Evolutionary conservation across 441 rosid genomes (phyloP).

Genomic region (Pelargonium australe): DNA sequence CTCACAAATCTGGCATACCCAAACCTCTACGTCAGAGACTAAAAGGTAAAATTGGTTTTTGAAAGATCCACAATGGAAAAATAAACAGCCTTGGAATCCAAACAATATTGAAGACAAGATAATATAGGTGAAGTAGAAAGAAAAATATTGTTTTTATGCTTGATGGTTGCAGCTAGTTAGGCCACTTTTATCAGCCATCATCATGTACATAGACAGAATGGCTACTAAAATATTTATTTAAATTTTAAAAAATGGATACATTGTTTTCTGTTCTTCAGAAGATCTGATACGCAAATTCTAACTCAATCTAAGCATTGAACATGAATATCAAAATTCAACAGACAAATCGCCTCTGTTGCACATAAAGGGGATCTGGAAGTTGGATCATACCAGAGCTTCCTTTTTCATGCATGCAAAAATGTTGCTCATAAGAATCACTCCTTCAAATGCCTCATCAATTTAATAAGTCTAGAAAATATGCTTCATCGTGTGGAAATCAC

Average conservation of each 20-base stretch:
- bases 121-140: neutral
- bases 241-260: neutral
- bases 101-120: neutral
- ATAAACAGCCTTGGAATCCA: slow-evolving; percentile 3
- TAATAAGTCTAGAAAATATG: neutral
- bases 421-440: neutral
- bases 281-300: too few species aligned
- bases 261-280: neutral
- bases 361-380: neutral
- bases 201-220: neutral
- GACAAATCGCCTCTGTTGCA: neutral
- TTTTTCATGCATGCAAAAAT: neutral
- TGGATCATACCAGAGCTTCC: neutral
- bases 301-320: neutral
- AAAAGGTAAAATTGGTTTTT: slow-evolving; percentile 1
- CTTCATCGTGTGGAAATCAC: neutral
- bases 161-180: neutral
- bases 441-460: neutral
- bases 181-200: slow-evolving; percentile 6
- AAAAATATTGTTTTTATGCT: neutral
- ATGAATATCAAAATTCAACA: slow-evolving; percentile 1
- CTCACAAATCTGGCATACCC: slow-evolving; percentile 59
- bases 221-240: neutral
- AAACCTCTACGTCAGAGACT: slow-evolving; percentile 16
- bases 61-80: neutral